A percentile compares a stretch with the other conserved stretches of the same genome.
phyloP scores from a whole-genome alignment of 2,329 filamentous ascomycete species.

The Furcasterigmium furcatum region DNA sequence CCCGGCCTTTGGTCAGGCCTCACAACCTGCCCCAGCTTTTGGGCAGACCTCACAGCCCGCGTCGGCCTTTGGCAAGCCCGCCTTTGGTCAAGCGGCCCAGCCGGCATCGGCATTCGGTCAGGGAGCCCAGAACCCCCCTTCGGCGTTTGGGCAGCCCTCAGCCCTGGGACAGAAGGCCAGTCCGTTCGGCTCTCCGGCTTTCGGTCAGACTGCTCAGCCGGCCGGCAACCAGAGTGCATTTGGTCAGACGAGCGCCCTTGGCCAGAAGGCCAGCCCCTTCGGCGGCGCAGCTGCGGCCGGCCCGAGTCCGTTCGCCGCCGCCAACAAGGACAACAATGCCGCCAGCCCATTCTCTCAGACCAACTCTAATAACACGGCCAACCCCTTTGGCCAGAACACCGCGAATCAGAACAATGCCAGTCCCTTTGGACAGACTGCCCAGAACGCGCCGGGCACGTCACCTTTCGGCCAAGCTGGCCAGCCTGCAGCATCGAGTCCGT shows the following conservation, averaged over 20 bases:
- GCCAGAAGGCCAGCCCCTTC: constrained; percentile 34
- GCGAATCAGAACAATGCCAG: constrained; percentile 1
- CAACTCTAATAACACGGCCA: constrained; percentile 5
- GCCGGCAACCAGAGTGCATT: constrained; percentile 21
- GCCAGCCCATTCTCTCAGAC: constrained; percentile 8
- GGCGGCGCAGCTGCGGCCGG: constrained; percentile 13
- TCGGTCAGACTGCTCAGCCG: constrained; percentile 13
- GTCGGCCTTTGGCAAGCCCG: constrained; percentile 10
- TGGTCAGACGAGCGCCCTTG: constrained; percentile 31
- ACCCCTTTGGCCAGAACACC: constrained; percentile 6
- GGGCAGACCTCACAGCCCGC: constrained; percentile 29
- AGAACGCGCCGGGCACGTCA: constrained; percentile 4
- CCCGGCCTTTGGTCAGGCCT: constrained; percentile 36
- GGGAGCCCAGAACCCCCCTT: neutral
- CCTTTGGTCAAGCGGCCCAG: constrained; percentile 35
- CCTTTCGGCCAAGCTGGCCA: constrained; percentile 13
- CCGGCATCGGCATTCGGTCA: constrained; percentile 23
- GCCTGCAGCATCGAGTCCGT: constrained; percentile 14
- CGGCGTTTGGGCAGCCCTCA: constrained; percentile 32
- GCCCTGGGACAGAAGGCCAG: constrained; percentile 27
- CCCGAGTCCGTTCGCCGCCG: constrained; percentile 11
- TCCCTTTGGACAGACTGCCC: constrained; percentile 6
- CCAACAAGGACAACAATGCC: constrained; percentile 2
- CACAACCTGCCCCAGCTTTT: constrained; percentile 27
- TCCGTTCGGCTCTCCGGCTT: constrained; percentile 18